Conservation (phyloP, 108 stramenopile genomes). For the Hondaea fermentalgiana region DNA sequence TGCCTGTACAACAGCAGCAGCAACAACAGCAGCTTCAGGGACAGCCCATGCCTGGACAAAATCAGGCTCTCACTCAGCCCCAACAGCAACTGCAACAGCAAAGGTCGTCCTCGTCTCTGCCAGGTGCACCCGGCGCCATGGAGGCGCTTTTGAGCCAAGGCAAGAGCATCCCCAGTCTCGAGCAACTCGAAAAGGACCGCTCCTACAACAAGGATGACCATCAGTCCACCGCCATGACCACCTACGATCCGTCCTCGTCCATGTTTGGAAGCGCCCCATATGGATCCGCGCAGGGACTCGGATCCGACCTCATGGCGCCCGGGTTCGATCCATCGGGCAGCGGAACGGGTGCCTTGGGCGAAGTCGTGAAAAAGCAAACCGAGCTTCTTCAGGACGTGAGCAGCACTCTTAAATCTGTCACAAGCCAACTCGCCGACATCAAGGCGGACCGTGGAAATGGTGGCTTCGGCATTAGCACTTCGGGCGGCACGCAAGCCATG, state of each 20-base stretch:
- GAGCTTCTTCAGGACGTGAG: neutral
- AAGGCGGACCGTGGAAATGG: neutral
- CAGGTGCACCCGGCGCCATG: neutral
- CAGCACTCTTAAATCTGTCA: neutral
- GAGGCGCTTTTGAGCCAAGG: neutral
- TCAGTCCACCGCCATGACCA: neutral
- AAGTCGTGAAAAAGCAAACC: neutral
- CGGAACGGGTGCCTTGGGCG: neutral
- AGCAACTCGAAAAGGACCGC: neutral
- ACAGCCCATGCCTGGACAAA: neutral
- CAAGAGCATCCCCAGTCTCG: neutral
- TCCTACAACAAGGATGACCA: neutral
- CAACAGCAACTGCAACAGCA: neutral
- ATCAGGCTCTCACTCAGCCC: neutral
- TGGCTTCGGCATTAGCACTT: neutral
- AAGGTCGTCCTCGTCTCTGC: neutral
- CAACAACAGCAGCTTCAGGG: neutral
- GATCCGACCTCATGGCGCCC: neutral
- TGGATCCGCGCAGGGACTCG: neutral
- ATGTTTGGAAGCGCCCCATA: constrained; percentile 10
- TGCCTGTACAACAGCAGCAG: neutral
- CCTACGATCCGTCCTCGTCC: neutral
- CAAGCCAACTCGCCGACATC: neutral
- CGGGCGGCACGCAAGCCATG: neutral
- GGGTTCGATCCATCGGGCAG: neutral